A percentile compares a stretch with the other conserved stretches of the same genome.
Evolutionary conservation across 2,329 filamentous ascomycete genomes (phyloP).

Genomic region (Cordyceps cicadae): DNA sequence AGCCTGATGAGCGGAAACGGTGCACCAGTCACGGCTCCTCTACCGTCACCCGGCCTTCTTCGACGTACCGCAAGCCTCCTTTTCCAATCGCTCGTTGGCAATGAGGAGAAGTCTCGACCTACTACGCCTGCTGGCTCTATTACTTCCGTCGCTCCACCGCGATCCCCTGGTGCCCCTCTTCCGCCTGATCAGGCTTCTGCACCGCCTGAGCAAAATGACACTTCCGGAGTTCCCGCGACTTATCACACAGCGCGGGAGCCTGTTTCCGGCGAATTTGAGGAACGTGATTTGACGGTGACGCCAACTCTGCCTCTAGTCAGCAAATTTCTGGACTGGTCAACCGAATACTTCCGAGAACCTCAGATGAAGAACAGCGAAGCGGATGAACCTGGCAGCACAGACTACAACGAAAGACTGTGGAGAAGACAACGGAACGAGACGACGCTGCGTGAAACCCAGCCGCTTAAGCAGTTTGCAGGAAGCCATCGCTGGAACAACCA

Average conservation of each 20-base stretch:
- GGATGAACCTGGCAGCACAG: constrained; percentile 89
- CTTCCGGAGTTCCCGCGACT: constrained; percentile 53
- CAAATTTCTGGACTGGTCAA: constrained; percentile 88
- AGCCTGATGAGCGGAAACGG: constrained; percentile 26
- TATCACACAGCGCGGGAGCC: constrained; percentile 74
- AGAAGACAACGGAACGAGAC: constrained; percentile 84
- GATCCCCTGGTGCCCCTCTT: constrained; percentile 28
- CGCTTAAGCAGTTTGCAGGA: constrained; percentile 80
- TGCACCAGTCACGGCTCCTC: constrained; percentile 31
- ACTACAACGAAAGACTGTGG: constrained; percentile 95
- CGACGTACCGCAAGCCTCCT: constrained; percentile 57
- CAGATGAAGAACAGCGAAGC: constrained; percentile 97
- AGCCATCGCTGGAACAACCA: constrained; percentile 81
- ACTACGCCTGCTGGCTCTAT: constrained; percentile 23
- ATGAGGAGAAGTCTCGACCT: constrained; percentile 36
- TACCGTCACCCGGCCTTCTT: constrained; percentile 49
- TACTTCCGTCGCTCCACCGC: constrained; percentile 16
- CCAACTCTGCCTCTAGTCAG: constrained; percentile 70
- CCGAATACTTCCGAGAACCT: constrained; percentile 94
- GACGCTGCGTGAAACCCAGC: constrained; percentile 87
- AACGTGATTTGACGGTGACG: constrained; percentile 48
- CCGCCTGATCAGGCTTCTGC: constrained; percentile 35
- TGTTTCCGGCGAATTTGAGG: constrained; percentile 65
- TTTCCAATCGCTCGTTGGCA: constrained; percentile 48
- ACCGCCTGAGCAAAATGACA: constrained; percentile 69